Base-by-base conservation (phyloP, 352 stramenopile genomes). In the Globisporangium okanoganense region DNA sequence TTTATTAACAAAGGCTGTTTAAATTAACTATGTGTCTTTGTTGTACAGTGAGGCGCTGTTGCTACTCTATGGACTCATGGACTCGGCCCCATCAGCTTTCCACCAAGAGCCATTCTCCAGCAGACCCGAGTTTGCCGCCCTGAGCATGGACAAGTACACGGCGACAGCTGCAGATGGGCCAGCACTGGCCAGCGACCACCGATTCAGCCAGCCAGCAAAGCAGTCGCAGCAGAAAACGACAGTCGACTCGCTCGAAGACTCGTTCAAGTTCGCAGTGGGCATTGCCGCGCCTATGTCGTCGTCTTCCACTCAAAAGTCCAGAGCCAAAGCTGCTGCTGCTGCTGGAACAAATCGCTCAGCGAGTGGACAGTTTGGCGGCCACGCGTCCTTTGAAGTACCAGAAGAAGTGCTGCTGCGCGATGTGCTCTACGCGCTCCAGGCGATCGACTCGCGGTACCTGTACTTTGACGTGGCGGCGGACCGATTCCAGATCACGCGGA, bases 361-460 rank as follows among this genome's bases (percentile, higher is more conserved):
- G n/a, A 59, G 55, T 50, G 54, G 55, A 29, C 31, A 48, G 9
- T 64, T 65, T 45, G 47, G 59, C 8, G 45, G 64, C 2, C 51
- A 53, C 16, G 64, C 65, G 16, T 85, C 82, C 0, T 92, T 89
- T 27, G 79, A 93, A 16, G 76, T 94, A 1, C 81, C 86, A 1
- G 92, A 98, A 59, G 75, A 89, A 61, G 82, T 96, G 24, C 72
- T 98, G n/a, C 67, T 98, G 18, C 80, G 90, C 16, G 92, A 97
- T 53, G 84, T 98, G 3, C 62, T 98, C 50, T 98, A 95, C 59
- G 88, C 88, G 5, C 79, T 98, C 48, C 92, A 98, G 73, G 93
- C 89, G 27, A 97, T 98, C 55, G 93, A 98, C 49, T 97, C 91
- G 14, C 82, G 85, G 24, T 93, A 96, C 52, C 71, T 96, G 25